Conservation (phyloP, 768 basidiomycete species). For the Lentinula aciculospora region DNA sequence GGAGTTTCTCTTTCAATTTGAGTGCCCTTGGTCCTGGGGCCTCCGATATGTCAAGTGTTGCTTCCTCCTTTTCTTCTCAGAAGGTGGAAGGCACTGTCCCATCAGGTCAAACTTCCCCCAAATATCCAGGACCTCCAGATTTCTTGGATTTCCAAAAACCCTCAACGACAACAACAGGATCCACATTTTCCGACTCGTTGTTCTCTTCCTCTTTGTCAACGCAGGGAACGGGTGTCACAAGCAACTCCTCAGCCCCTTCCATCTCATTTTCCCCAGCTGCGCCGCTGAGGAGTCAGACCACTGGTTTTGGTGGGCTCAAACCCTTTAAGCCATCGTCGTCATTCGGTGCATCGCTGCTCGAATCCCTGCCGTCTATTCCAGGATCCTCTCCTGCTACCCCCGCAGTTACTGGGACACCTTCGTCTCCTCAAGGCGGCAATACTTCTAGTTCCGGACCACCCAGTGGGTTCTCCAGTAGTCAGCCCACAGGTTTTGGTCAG, state of each 20-base stretch:
- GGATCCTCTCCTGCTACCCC: conserved; percentile 50
- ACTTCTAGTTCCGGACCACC: conserved; percentile 9
- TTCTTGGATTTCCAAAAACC: conserved; percentile 25
- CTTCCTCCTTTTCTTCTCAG: conserved; percentile 62
- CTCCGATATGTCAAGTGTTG: conserved; percentile 62
- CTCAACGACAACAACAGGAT: conserved; percentile 32
- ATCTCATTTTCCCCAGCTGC: conserved; percentile 21
- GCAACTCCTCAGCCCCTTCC: conserved; percentile 25
- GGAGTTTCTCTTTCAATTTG: conserved; percentile 31
- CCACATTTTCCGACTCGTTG: conserved; percentile 40
- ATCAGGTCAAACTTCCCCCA: conserved; percentile 5
- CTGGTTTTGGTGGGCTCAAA: conserved; percentile 58
- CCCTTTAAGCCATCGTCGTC: conserved; percentile 80
- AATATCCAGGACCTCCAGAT: conserved; percentile 13
- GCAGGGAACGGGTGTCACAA: conserved; percentile 45
- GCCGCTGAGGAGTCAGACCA: conserved; percentile 39
- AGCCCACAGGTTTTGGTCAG: neutral
- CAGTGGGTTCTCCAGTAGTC: neutral
- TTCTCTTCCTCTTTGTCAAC: conserved; percentile 42
- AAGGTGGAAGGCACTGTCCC: conserved; percentile 20
- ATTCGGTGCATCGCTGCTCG: conserved; percentile 73
- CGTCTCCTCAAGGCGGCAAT: conserved; percentile 11
- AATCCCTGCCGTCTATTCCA: conserved; percentile 69
- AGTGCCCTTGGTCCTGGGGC: conserved; percentile 38
- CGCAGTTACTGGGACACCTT: conserved; percentile 23